Base-by-base conservation (phyloP, 768 basidiomycete genomes). In the Lactifluus volemus region DNA sequence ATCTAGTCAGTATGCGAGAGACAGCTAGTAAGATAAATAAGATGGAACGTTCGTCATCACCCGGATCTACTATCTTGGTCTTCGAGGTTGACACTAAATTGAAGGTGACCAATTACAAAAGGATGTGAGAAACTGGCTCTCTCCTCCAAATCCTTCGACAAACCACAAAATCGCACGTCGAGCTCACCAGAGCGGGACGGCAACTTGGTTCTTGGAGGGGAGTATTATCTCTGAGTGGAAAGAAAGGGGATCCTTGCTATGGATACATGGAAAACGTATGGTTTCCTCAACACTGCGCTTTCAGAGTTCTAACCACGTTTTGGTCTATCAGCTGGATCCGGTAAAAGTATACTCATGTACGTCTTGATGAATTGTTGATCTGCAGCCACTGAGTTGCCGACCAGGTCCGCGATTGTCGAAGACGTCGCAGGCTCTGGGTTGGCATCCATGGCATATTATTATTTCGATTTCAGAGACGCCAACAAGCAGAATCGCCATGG, bases 181-280 rank as follows among this genome's bases (percentile, higher is more conserved):
- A 17, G 19, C 19, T 2, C 55, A 17, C 12, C 41, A 50, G 14
- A 32, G 0, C 0, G 49, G 60, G 25, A 61, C 60, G 1, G n/a
- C 54, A 36, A 36, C 14, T 11, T 61, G 60, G 55, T 57, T 58
- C 3, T 36, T 38, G 2, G 5, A 52, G 15, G 32, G 55, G 15
- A 36, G 5, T 4, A 15, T 32, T 1, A 38, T 51, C 2, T 14
- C 34, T 25, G 39, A 41, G 4, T 61, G 60, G 60, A 50, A 49
- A n/a, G 21, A 15, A 14, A 25, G 6, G 1, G 55, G 53, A 9
- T 61, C 60, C 12, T 14, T 61, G 0, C 5, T 61, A 21, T 61
- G 60, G 60, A 38, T 61, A 12, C 55, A 61, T 32, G 60, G 60
- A 9, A 61, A 57, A 17, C 49, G 60, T 57, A 55, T 30, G 55